Evolutionary conservation across 768 basidiomycete species (phyloP), one percentile per base, ranked within the genome.

Genomic region (Austroboletus eburneus): DNA sequence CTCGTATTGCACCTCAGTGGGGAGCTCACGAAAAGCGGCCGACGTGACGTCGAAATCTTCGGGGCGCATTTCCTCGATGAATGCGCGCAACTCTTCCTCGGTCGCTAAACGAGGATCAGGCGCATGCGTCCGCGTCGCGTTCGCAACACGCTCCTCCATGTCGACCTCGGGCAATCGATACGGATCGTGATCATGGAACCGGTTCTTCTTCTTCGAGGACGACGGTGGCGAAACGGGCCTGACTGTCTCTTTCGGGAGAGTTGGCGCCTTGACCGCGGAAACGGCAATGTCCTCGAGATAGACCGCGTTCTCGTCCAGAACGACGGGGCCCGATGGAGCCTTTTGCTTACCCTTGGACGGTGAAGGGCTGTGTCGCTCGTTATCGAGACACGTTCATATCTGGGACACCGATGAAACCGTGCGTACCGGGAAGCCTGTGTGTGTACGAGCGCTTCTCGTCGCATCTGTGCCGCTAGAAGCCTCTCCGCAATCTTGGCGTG

Each of bases 1-100:
- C 70, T 99, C 96, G 67, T 98, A 99, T 57, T 99, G 92, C 18
- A 96, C 82, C 64, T 98, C 94, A 0, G 91, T 95, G 3, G 96
- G 94, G 3, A 98, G 79, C 51, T 91, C 88, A 20, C 85, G 80
- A 63, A 99, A 99, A 17, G 85, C 90, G 5, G 90, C 78, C 2
- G 93, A 93, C 16, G 83, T 77, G 45, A 96, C 79, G 60, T 98
- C 95, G 57, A 98, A 90, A 59, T 98, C 93, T 57, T 93, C 92
- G 0, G 94, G 93, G 2, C 85, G 81, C 85, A 97, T 94, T 37
- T 94, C 89, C 48, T 97, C 93, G 52, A 98, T 96, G 68, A 98
- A 98, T 2, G 79, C 69, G 17, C 85, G 84, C 3, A 98, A 74
- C 62, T 99, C 96, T 33, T 93, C 96, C 63, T 96, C 96, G 0